A percentile compares a stretch with the other conserved stretches of the same genome.
Evolutionary conservation across 176 grass and related monocot genomes (phyloP).

Genomic region (Pontederia paniculata): DNA sequence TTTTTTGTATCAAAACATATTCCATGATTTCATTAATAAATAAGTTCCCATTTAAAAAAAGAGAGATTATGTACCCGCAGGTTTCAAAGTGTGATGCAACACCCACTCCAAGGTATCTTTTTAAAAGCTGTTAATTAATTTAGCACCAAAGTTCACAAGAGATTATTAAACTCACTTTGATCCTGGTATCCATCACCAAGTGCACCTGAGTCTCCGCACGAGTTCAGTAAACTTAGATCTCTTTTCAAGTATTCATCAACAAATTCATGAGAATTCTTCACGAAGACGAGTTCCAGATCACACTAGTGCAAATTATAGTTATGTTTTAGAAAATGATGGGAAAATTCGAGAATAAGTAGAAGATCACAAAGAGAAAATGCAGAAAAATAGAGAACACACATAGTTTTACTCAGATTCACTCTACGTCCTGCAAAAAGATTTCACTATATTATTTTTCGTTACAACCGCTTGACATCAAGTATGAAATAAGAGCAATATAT

Average conservation of each 20-base stretch:
- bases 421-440: too few species aligned
- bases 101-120: not conserved
- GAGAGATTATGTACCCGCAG: too few species aligned
- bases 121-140: conserved; percentile 6
- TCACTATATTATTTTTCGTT: too few species aligned
- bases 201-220: conserved; percentile 84
- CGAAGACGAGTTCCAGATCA: conserved; percentile 72
- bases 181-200: conserved; percentile 65
- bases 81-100: conserved; percentile 6
- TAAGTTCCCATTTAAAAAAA: too few species aligned
- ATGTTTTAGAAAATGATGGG: conserved; percentile 13
- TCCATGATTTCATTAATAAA: too few species aligned
- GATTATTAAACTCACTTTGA: conserved; percentile 49
- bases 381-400: too few species aligned
- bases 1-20: too few species aligned
- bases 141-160: not conserved
- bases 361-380: too few species aligned
- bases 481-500: too few species aligned
- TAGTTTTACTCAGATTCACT: too few species aligned
- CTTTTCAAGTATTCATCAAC: conserved; percentile 73
- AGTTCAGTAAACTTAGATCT: conserved; percentile 68
- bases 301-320: conserved; percentile 31
- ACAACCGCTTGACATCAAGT: too few species aligned
- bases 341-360: too few species aligned
- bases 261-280: conserved; percentile 92